Evolutionary conservation across 2,329 filamentous ascomycete genomes (phyloP).

Genomic region (Calonectria crousiana): DNA sequence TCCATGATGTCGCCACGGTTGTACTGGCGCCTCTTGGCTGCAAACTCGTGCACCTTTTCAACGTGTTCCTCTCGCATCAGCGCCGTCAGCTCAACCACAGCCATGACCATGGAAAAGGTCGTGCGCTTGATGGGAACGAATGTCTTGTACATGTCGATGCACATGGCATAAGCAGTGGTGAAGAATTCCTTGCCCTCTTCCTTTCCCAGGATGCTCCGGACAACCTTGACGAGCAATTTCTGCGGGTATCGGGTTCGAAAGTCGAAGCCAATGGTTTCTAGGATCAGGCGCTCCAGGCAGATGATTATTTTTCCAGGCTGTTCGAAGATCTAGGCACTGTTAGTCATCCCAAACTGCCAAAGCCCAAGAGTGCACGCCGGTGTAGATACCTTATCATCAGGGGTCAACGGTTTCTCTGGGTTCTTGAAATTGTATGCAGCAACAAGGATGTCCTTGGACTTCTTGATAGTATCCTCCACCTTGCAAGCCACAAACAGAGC

Average conservation of each 20-base stretch:
- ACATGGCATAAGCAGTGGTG: conserved; percentile 81
- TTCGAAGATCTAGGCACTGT: conserved; percentile 77
- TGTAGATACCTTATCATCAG: conserved; percentile 81
- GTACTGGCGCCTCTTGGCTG: conserved; percentile 60
- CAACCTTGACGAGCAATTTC: conserved; percentile 84
- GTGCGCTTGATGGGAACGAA: conserved; percentile 93
- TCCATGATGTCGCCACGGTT: conserved; percentile 70
- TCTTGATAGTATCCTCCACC: conserved; percentile 97
- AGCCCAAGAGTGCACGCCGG: conserved; percentile 37
- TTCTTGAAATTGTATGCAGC: conserved; percentile 88
- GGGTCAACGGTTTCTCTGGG: conserved; percentile 74
- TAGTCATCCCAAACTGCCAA: not conserved
- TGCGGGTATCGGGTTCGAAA: conserved; percentile 92
- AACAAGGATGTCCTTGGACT: conserved; percentile 92
- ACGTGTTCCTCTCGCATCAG: conserved; percentile 67
- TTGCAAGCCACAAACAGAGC: conserved; percentile 95
- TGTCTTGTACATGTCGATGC: conserved; percentile 91
- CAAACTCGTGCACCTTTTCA: conserved; percentile 63
- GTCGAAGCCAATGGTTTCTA: conserved; percentile 94
- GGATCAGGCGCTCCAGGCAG: conserved; percentile 89
- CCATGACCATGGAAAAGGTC: conserved; percentile 86
- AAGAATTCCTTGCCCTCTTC: conserved; percentile 66
- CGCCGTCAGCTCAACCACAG: conserved; percentile 83
- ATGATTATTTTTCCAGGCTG: conserved; percentile 83
- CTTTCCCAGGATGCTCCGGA: conserved; percentile 65